These are phyloP conservation scores for Verticillium nonalfalfae DNA, from an alignment of 2,329 filamentous ascomycete species.

Conservation along the genomic window DNA sequence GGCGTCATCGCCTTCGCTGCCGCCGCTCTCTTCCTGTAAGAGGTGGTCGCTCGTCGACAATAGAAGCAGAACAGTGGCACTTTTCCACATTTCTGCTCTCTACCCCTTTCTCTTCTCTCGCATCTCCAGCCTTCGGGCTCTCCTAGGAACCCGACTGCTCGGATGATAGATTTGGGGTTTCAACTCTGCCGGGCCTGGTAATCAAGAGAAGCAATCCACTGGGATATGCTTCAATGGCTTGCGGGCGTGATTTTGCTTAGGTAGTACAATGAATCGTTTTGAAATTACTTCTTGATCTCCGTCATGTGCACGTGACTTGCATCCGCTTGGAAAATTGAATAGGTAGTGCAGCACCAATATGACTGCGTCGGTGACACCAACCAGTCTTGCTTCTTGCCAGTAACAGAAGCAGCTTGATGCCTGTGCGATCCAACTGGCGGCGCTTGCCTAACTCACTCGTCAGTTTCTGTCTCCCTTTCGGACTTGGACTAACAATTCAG, in stretches of 20 bases:
- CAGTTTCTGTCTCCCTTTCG: too few species aligned
- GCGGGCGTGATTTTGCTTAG: background rate
- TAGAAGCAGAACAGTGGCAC: background rate
- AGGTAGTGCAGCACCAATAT: too few species aligned
- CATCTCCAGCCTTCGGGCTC: background rate
- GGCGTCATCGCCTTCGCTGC: slow-evolving; percentile 10
- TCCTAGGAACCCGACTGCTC: background rate
- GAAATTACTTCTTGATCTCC: background rate
- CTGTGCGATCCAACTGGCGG: too few species aligned
- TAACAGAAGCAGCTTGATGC: too few species aligned
- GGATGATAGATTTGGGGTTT: background rate
- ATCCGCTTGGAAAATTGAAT: background rate
- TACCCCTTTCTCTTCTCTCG: background rate
- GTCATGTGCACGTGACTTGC: background rate
- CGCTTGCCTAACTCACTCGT: too few species aligned
- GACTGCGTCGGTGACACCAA: too few species aligned
- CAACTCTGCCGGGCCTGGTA: background rate
- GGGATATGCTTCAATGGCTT: background rate
- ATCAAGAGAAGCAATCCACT: background rate
- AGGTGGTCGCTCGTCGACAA: background rate
- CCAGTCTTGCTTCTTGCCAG: too few species aligned
- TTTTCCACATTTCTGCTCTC: background rate
- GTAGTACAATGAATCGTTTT: background rate
- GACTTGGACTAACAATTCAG: too few species aligned
- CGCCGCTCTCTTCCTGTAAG: slow-evolving; percentile 9